A percentile compares a stretch with the other conserved stretches of the same genome.
These are phyloP conservation scores for Alectoria sarmentosa DNA, from an alignment of 495 filamentous ascomycete species.

Conservation along the genomic window DNA sequence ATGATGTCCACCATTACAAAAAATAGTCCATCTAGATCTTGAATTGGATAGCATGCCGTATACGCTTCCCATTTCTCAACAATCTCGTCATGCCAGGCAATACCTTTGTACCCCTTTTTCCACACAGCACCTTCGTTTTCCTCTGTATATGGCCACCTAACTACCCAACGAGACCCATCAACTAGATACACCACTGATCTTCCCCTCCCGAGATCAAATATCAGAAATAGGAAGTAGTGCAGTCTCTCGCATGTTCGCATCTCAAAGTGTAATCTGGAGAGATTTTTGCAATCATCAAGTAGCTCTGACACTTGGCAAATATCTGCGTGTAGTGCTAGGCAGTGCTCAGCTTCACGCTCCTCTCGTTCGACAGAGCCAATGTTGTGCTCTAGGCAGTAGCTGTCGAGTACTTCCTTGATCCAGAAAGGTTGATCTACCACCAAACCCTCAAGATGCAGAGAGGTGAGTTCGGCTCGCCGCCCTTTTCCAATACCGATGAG, in stretches of 20 bases:
- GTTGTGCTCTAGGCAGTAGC: too few relatives aligned
- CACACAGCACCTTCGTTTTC: too few relatives aligned
- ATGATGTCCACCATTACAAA: background rate
- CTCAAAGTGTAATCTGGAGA: background rate
- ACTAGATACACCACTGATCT: background rate
- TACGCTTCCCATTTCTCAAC: background rate
- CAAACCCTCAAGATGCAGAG: slow-evolving; percentile 10
- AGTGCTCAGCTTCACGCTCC: fast-evolving
- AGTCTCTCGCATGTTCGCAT: background rate
- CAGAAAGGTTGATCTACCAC: background rate
- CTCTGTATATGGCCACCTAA: background rate
- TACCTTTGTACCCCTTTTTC: too few relatives aligned
- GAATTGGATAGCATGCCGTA: background rate
- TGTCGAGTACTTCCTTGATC: background rate
- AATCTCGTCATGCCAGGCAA: background rate
- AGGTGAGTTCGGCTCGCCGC: background rate
- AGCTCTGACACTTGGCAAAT: background rate
- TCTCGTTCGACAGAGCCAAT: background rate
- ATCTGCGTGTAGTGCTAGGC: background rate
- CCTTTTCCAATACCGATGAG: background rate
- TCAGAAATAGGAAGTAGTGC: background rate
- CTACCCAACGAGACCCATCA: background rate
- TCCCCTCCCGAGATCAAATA: too few relatives aligned
- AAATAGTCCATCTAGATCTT: background rate
- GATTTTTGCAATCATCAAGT: background rate